These are phyloP conservation scores for Zygnema cylindricum DNA, from an alignment of 139 green algal species.

Conservation along the genomic window DNA sequence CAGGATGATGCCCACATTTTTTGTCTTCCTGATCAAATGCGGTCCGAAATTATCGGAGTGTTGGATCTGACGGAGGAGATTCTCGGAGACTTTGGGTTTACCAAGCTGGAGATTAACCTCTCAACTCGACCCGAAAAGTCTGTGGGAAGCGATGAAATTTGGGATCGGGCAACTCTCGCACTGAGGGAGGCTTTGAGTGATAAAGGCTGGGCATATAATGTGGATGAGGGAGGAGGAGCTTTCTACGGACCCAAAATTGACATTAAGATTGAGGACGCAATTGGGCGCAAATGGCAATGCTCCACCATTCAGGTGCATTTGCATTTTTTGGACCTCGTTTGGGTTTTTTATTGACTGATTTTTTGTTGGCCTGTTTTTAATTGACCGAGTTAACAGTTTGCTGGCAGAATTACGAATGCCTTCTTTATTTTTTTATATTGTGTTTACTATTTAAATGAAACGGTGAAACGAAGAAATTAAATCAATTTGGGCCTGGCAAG, in stretches of 20 bases:
- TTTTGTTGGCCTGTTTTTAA: no score
- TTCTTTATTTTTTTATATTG: no score
- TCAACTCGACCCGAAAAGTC: constrained; percentile 92
- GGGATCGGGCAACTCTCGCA: constrained; percentile 80
- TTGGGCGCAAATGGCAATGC: constrained; percentile 97
- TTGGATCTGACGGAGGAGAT: constrained; percentile 88
- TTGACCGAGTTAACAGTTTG: no score
- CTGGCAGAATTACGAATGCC: no score
- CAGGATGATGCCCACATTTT: constrained; percentile 99
- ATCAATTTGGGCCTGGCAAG: no score
- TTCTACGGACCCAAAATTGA: constrained; percentile 99
- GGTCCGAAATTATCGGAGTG: constrained; percentile 82
- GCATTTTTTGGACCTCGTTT: no score
- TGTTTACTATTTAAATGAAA: no score
- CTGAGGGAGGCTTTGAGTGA: constrained; percentile 78
- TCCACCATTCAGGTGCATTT: constrained; percentile 85
- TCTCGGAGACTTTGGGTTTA: constrained; percentile 91
- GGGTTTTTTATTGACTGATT: no score
- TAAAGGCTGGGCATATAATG: constrained; percentile 79
- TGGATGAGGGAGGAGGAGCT: constrained; percentile 87
- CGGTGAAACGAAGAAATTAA: no score
- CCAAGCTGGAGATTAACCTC: constrained; percentile 89
- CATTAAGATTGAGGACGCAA: constrained; percentile 86
- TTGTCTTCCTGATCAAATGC: constrained; percentile 91
- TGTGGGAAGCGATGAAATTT: constrained; percentile 91